Evolutionary conservation across 2,329 filamentous ascomycete species (phyloP).

Genomic region (Niveomyces coronatus): DNA sequence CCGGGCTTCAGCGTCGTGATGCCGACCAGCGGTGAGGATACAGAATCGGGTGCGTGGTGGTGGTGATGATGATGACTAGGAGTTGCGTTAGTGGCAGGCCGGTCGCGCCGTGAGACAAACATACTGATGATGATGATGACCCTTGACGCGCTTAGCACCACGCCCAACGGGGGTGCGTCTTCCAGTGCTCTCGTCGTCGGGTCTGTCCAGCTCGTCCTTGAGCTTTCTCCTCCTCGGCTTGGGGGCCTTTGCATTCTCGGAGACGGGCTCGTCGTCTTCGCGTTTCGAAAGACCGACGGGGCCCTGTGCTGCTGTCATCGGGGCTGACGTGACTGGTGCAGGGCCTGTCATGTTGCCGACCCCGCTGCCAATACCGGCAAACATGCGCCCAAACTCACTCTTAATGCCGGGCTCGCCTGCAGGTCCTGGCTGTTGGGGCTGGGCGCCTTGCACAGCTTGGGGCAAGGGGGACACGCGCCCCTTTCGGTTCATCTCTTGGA

Average conservation of each 20-base stretch:
- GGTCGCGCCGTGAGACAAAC: conserved; percentile 23
- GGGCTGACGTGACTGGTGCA: conserved; percentile 35
- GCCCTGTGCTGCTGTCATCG: conserved; percentile 36
- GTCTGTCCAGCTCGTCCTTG: conserved; percentile 62
- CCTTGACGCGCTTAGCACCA: conserved; percentile 54
- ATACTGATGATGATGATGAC: conserved; percentile 59
- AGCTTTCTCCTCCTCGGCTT: conserved; percentile 57
- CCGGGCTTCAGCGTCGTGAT: conserved; percentile 37
- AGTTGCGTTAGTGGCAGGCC: conserved; percentile 16
- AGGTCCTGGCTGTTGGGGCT: conserved; percentile 68
- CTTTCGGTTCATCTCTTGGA: conserved; percentile 72
- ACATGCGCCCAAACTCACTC: conserved; percentile 90
- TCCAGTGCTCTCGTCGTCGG: conserved; percentile 57
- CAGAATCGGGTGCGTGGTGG: conserved; percentile 39
- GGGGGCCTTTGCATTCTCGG: conserved; percentile 31
- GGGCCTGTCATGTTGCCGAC: conserved; percentile 40
- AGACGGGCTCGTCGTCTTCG: conserved; percentile 41
- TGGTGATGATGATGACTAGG: conserved; percentile 46
- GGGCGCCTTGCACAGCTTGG: conserved; percentile 87
- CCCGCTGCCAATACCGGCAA: conserved; percentile 72
- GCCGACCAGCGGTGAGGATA: conserved; percentile 31
- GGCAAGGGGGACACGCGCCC: conserved; percentile 81
- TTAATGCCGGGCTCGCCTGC: conserved; percentile 82
- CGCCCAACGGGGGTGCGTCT: conserved; percentile 49
- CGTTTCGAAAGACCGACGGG: conserved; percentile 35